These are phyloP conservation scores for Coniochaeta prunicola DNA, from an alignment of 2,329 filamentous ascomycete genomes.

Conservation along the genomic window DNA sequence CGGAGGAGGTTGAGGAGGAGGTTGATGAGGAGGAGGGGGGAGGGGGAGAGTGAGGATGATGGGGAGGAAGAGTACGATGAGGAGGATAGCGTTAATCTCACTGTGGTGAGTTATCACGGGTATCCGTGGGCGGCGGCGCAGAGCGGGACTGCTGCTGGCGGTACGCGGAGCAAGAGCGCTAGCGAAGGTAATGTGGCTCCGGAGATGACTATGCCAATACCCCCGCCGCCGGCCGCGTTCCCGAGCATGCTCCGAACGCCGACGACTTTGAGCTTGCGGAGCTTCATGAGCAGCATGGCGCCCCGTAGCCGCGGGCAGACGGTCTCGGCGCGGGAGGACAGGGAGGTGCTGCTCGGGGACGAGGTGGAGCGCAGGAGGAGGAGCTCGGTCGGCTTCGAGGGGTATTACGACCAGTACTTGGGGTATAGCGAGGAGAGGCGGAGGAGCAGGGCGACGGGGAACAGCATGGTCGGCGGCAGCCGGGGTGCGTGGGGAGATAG, in stretches of 20 bases:
- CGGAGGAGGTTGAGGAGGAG: constrained; percentile 2
- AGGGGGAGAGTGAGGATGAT: background rate
- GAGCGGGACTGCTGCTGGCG: constrained; percentile 7
- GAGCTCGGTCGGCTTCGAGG: constrained; percentile 16
- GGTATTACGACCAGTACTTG: constrained; percentile 15
- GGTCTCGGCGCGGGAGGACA: constrained; percentile 8
- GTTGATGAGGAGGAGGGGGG: background rate
- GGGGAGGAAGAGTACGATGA: background rate
- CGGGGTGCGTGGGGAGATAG: constrained; percentile 15
- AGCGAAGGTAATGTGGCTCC: constrained; percentile 6
- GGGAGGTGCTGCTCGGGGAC: constrained; percentile 7
- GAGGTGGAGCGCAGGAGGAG: constrained; percentile 8
- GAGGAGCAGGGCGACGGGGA: constrained; percentile 3
- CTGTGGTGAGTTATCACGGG: constrained; percentile 21
- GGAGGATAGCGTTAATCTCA: constrained; percentile 18
- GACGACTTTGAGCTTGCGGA: constrained; percentile 20
- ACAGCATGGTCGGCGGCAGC: constrained; percentile 3
- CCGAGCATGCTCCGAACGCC: constrained; percentile 14
- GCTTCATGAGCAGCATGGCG: constrained; percentile 16
- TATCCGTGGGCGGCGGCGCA: constrained; percentile 23
- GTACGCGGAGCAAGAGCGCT: constrained; percentile 12
- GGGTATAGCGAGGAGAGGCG: constrained; percentile 8
- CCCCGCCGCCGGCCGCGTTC: constrained; percentile 9
- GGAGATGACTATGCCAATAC: constrained; percentile 6
- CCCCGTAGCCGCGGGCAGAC: constrained; percentile 13